Evolutionary conservation across 768 basidiomycete genomes (phyloP), one percentile per base, ranked within the genome.

Genomic region (Leccinum olivaceopallidum): DNA sequence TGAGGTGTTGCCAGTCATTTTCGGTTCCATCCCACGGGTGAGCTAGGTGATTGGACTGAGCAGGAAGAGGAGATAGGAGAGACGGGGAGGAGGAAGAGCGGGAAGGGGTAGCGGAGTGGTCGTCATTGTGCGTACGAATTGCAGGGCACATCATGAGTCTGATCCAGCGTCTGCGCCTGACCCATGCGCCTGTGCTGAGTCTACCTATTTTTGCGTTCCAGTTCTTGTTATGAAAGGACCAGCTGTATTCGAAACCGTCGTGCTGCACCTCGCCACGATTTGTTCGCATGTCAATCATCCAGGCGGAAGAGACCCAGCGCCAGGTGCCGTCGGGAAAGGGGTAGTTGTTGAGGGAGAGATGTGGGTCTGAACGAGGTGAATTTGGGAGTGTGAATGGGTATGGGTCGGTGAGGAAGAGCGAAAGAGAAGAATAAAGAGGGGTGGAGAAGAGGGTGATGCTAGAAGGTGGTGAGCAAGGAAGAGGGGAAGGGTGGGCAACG

Each of bases 201-300:
- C 76, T 66, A 9, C 90, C 88, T 1, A 86, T 79, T 55, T 81
- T 75, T 0, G 89, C 76, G 18, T 83, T 81, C 92, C 92, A 94
- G 53, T 85, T 73, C 53, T 82, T 80, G 36, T 76, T 72, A 18
- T 88, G 83, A 65, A 94, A 94, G 61, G 78, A 71, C 84, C 88
- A 91, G 69, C 92, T 93, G 75, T 93, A 94, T 73, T 94, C 89
- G 66, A 92, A 94, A 55, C 91, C 91, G 65, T 92, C 90, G 64
- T 88, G 82, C 65, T 92, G 89, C 3, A 92, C 87, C 66, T 88
- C 83, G 55, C 89, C 89, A 24, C 77, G 77, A 65, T 89, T 85
- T 30, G 85, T 83, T 47, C 88, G 88, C 91, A 94, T 93, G 76
- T 94, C 92, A 60, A 93, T 84, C 89, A 93, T 89, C 91, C 91